These are phyloP conservation scores for Mortierella sp. DNA, from an alignment of 371 early-diverging fungal species.

Conservation along the genomic window DNA sequence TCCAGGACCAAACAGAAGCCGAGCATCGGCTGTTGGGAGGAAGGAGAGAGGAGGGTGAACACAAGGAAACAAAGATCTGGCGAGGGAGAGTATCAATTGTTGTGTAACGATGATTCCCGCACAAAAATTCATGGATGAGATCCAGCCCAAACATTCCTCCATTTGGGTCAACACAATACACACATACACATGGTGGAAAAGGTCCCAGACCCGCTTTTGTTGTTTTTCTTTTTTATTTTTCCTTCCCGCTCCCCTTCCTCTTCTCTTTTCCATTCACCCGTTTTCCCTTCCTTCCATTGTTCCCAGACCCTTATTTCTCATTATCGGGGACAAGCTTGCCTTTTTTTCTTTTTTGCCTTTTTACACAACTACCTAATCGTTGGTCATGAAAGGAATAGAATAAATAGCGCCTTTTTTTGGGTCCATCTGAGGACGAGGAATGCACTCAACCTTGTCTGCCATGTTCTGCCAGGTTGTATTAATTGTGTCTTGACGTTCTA, in stretches of 20 bases:
- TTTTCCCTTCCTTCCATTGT: neutral
- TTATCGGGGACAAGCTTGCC: neutral
- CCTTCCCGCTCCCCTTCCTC: neutral
- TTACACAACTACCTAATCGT: too few species aligned
- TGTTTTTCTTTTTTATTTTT: too few species aligned
- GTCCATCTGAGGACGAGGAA: neutral
- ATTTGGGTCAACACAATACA: too few species aligned
- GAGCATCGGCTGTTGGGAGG: neutral
- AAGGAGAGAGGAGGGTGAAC: neutral
- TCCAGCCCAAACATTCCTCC: neutral
- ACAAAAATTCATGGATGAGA: conserved; percentile 5
- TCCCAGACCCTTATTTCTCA: neutral
- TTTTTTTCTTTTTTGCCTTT: neutral
- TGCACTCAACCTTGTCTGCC: neutral
- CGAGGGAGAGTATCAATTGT: neutral
- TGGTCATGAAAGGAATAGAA: neutral
- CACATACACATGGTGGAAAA: neutral
- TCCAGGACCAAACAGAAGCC: neutral
- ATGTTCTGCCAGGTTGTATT: conserved; percentile 1
- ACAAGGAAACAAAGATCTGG: conserved; percentile 11
- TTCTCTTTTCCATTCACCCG: neutral
- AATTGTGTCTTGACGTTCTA: conserved; percentile 7
- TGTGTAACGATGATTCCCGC: conserved; percentile 4
- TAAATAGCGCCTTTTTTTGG: neutral
- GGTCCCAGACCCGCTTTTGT: conserved; percentile 1